Evolutionary conservation across 495 filamentous ascomycete genomes (phyloP), one percentile per base, ranked within the genome.

Genomic region (Chlorociboria aeruginascens): DNA sequence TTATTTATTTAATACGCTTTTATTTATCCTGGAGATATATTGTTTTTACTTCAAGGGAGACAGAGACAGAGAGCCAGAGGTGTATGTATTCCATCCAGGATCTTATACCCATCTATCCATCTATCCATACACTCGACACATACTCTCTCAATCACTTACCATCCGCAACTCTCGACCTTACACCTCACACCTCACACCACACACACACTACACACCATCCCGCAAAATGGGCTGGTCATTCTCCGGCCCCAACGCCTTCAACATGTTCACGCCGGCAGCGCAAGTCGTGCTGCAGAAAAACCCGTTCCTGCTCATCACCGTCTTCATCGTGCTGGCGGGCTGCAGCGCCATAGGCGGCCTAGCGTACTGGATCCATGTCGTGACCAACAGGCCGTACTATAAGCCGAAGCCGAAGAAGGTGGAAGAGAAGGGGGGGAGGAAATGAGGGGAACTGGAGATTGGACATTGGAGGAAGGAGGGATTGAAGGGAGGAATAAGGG

Each of bases 191-290:
- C 28, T 2, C 32, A 16, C 16, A 34, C 6, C 14, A 11, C 29
- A 29, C n/a, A 11, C 20, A 8, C 28, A 47, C 30, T 37, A 46
- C 39, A 29, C 20, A 1, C 28, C 40, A 40, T 36, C 45, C 1
- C n/a, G 32, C 49, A 52, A 40, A 8, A 58, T 59, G 56, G 56
- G 56, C 9, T 46, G 55, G 48, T 52, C 52, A 50, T 59, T 59
- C 40, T 55, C 52, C 13, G 56, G 56, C 1, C 56, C 56, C 25
- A 50, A 59, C 40, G 56, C 56, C 52, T 59, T 59, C 48, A 53
- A 59, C 25, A 44, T 43, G 43, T 55, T 59, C 49, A 59, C 56
- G 33, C 46, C 46, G 7, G 43, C 46, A 43, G 56, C 56, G 25
- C 55, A 52, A 2, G 52, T 49, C 6, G 56, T 59, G 11, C 46